A percentile compares a stretch with the other conserved stretches of the same genome.
Evolutionary conservation across 257 asterid species (phyloP).

Genomic region (Striga asiatica): DNA sequence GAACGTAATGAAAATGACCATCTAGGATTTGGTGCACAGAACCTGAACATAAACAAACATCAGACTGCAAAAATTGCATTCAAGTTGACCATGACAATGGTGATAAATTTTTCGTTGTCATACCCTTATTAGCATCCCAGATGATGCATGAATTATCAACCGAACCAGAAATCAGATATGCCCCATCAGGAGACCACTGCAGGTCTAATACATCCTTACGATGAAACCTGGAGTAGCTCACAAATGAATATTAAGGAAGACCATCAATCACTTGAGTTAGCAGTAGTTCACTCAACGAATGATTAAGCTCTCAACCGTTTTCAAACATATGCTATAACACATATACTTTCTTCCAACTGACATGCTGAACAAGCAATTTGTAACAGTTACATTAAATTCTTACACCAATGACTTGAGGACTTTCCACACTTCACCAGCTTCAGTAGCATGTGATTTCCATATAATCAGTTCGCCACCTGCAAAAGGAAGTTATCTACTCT

Average conservation of each 20-base stretch:
- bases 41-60: conserved; percentile 35
- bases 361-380: conserved; percentile 5
- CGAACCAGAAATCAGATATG: conserved; percentile 85
- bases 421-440: conserved; percentile 80
- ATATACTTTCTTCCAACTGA: not conserved
- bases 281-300: not conserved
- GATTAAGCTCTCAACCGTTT: not conserved
- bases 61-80: conserved; percentile 1
- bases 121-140: conserved; percentile 90
- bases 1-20: conserved; percentile 89
- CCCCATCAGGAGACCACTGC: conserved; percentile 84
- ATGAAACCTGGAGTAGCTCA: conserved; percentile 56
- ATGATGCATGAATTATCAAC: conserved; percentile 93
- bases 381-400: conserved; percentile 25
- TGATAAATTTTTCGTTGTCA: not conserved
- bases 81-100: not conserved
- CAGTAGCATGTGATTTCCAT: conserved; percentile 65
- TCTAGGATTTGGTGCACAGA: conserved; percentile 81
- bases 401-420: conserved; percentile 69
- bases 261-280: not conserved
- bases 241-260: conserved; percentile 7
- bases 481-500: conserved; percentile 5
- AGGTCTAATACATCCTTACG: conserved; percentile 93
- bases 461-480: conserved; percentile 82
- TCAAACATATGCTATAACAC: conserved; percentile 6